Conservation (phyloP, 805 yeast genomes). For the Candida lessepsii region DNA sequence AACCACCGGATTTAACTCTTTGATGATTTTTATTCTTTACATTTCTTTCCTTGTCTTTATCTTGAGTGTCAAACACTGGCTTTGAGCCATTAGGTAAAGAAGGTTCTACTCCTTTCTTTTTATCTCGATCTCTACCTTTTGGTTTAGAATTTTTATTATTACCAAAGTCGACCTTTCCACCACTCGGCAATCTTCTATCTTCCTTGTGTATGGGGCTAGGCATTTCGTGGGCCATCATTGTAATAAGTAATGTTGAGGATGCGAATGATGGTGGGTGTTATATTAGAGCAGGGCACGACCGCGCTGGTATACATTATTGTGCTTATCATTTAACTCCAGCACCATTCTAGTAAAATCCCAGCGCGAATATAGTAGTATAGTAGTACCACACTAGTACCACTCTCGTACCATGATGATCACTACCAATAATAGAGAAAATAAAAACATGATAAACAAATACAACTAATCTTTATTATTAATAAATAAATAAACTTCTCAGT, state of each 20-base stretch:
- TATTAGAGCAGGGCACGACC: background rate
- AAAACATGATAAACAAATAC: too few relatives aligned
- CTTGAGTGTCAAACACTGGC: slow-evolving; percentile 21
- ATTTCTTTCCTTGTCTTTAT: slow-evolving; percentile 9
- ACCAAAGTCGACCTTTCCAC: slow-evolving; percentile 32
- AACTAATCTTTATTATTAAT: too few relatives aligned
- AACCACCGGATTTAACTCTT: slow-evolving; percentile 6
- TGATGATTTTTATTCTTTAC: slow-evolving; percentile 4
- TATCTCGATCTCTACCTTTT: slow-evolving; percentile 9
- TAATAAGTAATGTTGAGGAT: background rate
- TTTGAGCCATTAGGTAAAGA: slow-evolving; percentile 29
- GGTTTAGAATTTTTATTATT: slow-evolving; percentile 13
- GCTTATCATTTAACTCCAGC: too few relatives aligned
- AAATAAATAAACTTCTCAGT: too few relatives aligned
- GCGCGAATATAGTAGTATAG: too few relatives aligned
- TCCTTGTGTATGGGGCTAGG: slow-evolving; percentile 19
- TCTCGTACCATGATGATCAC: too few relatives aligned
- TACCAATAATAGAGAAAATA: too few relatives aligned
- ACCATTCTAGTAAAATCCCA: too few relatives aligned
- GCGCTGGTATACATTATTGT: too few relatives aligned
- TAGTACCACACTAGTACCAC: too few relatives aligned
- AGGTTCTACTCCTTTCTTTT: slow-evolving; percentile 11
- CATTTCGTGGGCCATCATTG: slow-evolving; percentile 36
- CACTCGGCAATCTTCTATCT: slow-evolving; percentile 28
- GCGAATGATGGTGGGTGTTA: background rate